Conservation (phyloP, 1,139 yeast species). For the Saccharomyces hybrid region DNA sequence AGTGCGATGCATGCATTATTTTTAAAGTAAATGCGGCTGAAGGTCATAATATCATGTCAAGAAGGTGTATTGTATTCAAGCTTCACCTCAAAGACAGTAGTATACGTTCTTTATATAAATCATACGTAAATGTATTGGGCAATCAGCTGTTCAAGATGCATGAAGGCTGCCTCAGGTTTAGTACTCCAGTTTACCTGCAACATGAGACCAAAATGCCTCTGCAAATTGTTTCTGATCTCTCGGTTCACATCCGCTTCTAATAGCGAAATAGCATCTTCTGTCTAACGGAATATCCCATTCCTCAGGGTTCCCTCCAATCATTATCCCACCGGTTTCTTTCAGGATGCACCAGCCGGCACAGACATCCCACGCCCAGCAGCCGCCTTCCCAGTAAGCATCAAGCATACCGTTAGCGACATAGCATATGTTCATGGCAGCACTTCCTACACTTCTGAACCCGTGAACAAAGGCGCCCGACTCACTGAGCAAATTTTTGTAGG, state of each 20-base stretch:
- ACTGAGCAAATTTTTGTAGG: constrained; percentile 40
- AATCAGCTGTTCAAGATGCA: no score
- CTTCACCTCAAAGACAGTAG: no score
- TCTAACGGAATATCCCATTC: constrained; percentile 43
- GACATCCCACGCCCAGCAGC: constrained; percentile 58
- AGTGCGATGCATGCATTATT: no score
- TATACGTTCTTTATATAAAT: no score
- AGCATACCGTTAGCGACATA: constrained; percentile 48
- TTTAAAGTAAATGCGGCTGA: neutral
- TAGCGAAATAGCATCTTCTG: constrained; percentile 44
- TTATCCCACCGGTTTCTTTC: constrained; percentile 48
- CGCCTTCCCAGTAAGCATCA: constrained; percentile 59
- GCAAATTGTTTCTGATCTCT: constrained; percentile 40
- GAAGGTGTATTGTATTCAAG: neutral
- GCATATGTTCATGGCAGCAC: constrained; percentile 53
- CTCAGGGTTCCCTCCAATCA: constrained; percentile 45
- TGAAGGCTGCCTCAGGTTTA: neutral
- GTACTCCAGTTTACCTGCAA: constrained; percentile 40
- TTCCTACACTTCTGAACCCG: constrained; percentile 50
- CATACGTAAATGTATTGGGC: no score
- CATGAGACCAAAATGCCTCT: constrained; percentile 42
- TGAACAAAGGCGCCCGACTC: constrained; percentile 45
- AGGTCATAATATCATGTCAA: neutral
- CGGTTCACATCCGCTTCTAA: constrained; percentile 41
- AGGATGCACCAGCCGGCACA: constrained; percentile 58